These are phyloP conservation scores for Cladophialophora yegresii DNA, from an alignment of 2,329 filamentous ascomycete genomes.

Conservation along the genomic window DNA sequence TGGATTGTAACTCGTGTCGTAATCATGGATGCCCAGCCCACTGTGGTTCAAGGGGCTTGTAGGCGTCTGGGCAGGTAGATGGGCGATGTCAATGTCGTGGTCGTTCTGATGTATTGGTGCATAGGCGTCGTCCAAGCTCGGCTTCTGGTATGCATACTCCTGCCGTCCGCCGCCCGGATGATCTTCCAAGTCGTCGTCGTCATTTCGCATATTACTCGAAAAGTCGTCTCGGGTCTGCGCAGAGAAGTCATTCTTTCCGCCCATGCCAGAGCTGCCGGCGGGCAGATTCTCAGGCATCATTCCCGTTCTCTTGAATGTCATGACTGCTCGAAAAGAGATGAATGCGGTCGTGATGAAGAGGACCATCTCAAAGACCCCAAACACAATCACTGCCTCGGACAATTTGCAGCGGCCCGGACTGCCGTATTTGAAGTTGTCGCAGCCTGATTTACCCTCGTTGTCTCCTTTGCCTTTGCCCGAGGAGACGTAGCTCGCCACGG, in stretches of 20 bases:
- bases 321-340: slow-evolving; percentile 58
- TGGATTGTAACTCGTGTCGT: slow-evolving; percentile 45
- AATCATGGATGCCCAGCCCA: slow-evolving; percentile 43
- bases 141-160: slow-evolving; percentile 50
- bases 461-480: slow-evolving; percentile 53
- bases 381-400: slow-evolving; percentile 57
- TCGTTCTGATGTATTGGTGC: slow-evolving; percentile 54
- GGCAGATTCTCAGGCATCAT: slow-evolving; percentile 51
- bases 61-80: slow-evolving; percentile 32
- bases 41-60: slow-evolving; percentile 43
- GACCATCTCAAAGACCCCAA: slow-evolving; percentile 61
- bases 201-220: slow-evolving; percentile 50
- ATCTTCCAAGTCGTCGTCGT: slow-evolving; percentile 45
- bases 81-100: slow-evolving; percentile 44
- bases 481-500: slow-evolving; percentile 59
- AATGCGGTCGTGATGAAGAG: slow-evolving; percentile 57
- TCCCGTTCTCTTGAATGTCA: slow-evolving; percentile 60
- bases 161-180: slow-evolving; percentile 40
- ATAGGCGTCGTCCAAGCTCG: slow-evolving; percentile 55
- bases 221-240: slow-evolving; percentile 53
- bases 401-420: slow-evolving; percentile 58
- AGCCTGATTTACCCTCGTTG: slow-evolving; percentile 50
- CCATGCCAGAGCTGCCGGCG: slow-evolving; percentile 38
- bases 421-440: slow-evolving; percentile 59
- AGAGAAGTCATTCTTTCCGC: slow-evolving; percentile 47